Conservation (phyloP, 169 alveolate genomes). For the Nephromyces sp. region DNA sequence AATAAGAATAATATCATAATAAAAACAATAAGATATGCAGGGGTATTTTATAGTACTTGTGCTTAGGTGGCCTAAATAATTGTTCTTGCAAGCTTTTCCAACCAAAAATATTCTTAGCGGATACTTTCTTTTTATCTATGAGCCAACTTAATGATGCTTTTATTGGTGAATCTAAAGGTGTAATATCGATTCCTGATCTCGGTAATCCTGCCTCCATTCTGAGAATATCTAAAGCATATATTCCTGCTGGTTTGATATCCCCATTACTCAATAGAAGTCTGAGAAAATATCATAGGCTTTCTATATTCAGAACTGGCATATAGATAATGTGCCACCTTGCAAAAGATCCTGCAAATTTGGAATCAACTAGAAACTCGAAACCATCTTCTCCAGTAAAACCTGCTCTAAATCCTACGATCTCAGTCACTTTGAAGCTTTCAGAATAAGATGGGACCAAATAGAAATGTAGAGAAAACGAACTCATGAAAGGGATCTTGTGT, state of each 20-base stretch:
- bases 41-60: neutral
- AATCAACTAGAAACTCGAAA: neutral
- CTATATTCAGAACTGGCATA: too few relatives aligned
- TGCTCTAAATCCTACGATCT: neutral
- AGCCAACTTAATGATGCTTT: constrained; percentile 17
- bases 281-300: too few relatives aligned
- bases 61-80: neutral
- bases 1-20: neutral
- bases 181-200: constrained; percentile 23
- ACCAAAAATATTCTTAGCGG: constrained; percentile 11
- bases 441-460: too few relatives aligned
- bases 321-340: too few relatives aligned
- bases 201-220: constrained; percentile 32
- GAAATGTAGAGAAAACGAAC: too few relatives aligned
- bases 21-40: neutral
- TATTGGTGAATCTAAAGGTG: neutral
- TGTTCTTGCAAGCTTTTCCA: constrained; percentile 5
- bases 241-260: neutral
- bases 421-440: too few relatives aligned
- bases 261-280: neutral
- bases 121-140: constrained; percentile 12
- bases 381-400: neutral
- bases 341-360: neutral
- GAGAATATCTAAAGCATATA: constrained; percentile 21
- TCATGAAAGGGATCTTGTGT: too few relatives aligned